Evolutionary conservation across 345 rosid species (phyloP), one percentile per base, ranked within the genome.

Genomic region (Lepidium sativum): DNA sequence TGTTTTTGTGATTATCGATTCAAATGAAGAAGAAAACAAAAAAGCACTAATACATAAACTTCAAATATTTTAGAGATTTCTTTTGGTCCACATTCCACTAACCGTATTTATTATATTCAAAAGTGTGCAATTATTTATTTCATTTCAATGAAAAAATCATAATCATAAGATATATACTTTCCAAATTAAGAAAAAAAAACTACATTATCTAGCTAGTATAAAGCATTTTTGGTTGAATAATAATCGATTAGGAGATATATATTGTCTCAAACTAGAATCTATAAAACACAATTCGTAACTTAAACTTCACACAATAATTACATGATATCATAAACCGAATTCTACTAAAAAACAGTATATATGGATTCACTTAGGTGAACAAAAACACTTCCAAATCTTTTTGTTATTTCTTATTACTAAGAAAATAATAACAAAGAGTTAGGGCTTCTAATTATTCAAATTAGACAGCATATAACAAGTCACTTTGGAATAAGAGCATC

Each of bases 341-440:
- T n/a, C n/a, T n/a, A n/a, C n/a, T n/a, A n/a, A n/a, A n/a, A n/a
- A n/a, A n/a, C n/a, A n/a, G n/a, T n/a, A n/a, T n/a, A n/a, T n/a
- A n/a, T n/a, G n/a, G n/a, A n/a, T n/a, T n/a, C n/a, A n/a, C n/a
- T n/a, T n/a, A n/a, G n/a, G n/a, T n/a, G n/a, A n/a, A n/a, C n/a
- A n/a, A n/a, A n/a, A n/a, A n/a, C n/a, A n/a, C 21, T 20, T 20
- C 21, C 21, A 20, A 20, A 23, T 23, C 14, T 10, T 57, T 8
- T 4, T 32, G n/a, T n/a, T n/a, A n/a, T n/a, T n/a, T n/a, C n/a
- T 18, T 68, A 16, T 44, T 60, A 51, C 60, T 60, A 67, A 60
- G 60, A 49, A 9, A 39, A 32, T 44, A 60, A 37, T 4, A 18
- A 59, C 61, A 14, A 9, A 68, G 14, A 48, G 52, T 41, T 31